Evolutionary conservation across 2,329 filamentous ascomycete species (phyloP).

Genomic region (Pseudocercospora fuligena): DNA sequence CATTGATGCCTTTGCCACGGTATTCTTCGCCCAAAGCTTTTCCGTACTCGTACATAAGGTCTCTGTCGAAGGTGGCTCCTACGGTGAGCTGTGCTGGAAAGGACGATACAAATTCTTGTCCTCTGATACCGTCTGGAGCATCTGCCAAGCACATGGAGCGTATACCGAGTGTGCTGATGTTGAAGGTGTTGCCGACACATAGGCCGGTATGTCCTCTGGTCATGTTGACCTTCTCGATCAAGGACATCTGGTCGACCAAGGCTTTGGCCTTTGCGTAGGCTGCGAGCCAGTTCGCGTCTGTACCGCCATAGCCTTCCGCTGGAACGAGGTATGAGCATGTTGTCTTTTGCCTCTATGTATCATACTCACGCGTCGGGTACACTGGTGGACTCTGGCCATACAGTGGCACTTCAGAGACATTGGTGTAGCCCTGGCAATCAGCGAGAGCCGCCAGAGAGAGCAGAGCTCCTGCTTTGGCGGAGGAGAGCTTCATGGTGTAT

Average conservation of each 20-base stretch:
- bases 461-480: constrained; percentile 21
- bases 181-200: constrained; percentile 79
- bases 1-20: constrained; percentile 38
- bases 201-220: constrained; percentile 39
- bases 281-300: constrained; percentile 34
- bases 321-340: background rate
- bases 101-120: constrained; percentile 74
- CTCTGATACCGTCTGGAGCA: constrained; percentile 63
- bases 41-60: constrained; percentile 58
- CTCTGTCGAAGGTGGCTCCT: constrained; percentile 58
- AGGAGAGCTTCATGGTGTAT: constrained; percentile 24
- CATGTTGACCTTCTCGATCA: constrained; percentile 43
- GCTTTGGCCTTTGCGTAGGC: constrained; percentile 40
- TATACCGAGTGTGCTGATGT: constrained; percentile 71
- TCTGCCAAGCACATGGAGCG: constrained; percentile 54
- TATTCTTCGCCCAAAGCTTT: constrained; percentile 55
- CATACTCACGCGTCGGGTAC: constrained; percentile 37
- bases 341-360: background rate
- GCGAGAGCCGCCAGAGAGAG: constrained; percentile 20
- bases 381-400: constrained; percentile 34
- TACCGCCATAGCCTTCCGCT: constrained; percentile 34
- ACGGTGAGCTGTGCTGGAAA: constrained; percentile 77
- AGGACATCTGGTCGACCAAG: constrained; percentile 42
- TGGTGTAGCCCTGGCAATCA: constrained; percentile 23
- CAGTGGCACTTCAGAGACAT: constrained; percentile 27